A percentile compares a stretch with the other conserved stretches of the same genome.
Evolutionary conservation across 2,329 filamentous ascomycete species (phyloP).

Genomic region (Neofusicoccum kwambonambiense): DNA sequence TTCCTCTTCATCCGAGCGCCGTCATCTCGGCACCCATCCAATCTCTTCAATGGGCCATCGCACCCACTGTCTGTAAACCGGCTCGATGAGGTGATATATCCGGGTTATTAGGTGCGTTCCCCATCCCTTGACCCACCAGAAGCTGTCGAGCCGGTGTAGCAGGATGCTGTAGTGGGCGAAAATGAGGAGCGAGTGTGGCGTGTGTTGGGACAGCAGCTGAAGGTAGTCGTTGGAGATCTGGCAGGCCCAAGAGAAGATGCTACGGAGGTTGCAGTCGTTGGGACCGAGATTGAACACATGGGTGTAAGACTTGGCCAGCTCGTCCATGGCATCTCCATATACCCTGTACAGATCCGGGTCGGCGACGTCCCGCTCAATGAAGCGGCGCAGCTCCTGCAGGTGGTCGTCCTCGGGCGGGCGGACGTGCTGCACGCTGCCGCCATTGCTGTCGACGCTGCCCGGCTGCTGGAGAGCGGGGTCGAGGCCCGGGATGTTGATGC

Average conservation of each 20-base stretch:
- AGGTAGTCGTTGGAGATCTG: slow-evolving; percentile 13
- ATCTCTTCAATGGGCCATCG: slow-evolving; percentile 16
- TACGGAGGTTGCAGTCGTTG: slow-evolving; percentile 4
- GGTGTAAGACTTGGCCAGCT: not conserved
- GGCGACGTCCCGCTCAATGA: slow-evolving; percentile 14
- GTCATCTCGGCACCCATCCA: slow-evolving; percentile 13
- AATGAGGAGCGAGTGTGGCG: not conserved
- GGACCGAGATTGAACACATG: not conserved
- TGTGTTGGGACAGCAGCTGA: not conserved
- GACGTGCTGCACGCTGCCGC: not conserved
- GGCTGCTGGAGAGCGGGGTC: not conserved
- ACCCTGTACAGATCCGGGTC: not conserved
- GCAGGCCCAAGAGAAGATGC: slow-evolving; percentile 13
- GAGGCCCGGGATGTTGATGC: not conserved
- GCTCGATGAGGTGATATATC: slow-evolving; percentile 11
- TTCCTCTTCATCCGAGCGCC: too few species aligned
- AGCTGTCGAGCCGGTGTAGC: slow-evolving; percentile 10
- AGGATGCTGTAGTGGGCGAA: slow-evolving; percentile 9
- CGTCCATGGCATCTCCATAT: not conserved
- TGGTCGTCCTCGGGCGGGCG: slow-evolving; percentile 11
- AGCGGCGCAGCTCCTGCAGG: slow-evolving; percentile 1
- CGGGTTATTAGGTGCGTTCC: slow-evolving; percentile 10
- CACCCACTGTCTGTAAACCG: slow-evolving; percentile 13
- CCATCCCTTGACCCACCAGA: slow-evolving; percentile 19
- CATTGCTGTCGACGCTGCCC: not conserved